These are phyloP conservation scores for Ophiostoma ulmi DNA, from an alignment of 2,329 filamentous ascomycete species.

Conservation along the genomic window DNA sequence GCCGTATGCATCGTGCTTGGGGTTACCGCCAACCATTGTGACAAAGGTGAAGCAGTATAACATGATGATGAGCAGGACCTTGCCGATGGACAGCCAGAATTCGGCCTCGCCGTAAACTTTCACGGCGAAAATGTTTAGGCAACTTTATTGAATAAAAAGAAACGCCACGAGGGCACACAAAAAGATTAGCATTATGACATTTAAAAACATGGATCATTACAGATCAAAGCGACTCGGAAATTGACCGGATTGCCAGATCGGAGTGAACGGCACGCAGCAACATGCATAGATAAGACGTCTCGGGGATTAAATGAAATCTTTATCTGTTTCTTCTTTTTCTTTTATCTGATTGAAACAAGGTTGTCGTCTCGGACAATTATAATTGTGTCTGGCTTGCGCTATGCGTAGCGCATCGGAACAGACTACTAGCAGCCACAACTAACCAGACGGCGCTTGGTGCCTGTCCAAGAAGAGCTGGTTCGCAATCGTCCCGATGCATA, in stretches of 20 bases:
- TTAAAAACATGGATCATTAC: neutral
- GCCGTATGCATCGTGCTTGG: conserved; percentile 42
- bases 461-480: conserved; percentile 3
- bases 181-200: conserved; percentile 2
- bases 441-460: conserved; percentile 8
- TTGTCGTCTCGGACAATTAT: neutral
- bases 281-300: neutral
- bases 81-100: conserved; percentile 44
- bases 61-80: conserved; percentile 48
- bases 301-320: neutral
- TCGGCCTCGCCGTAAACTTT: conserved; percentile 40
- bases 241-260: neutral
- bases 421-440: neutral
- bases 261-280: neutral
- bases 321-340: conserved; percentile 2
- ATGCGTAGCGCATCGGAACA: conserved; percentile 5
- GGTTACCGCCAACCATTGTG: conserved; percentile 53
- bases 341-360: neutral
- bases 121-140: conserved; percentile 34
- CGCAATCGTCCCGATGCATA: neutral
- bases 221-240: neutral
- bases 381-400: conserved; percentile 5
- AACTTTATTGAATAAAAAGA: conserved; percentile 14
- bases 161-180: neutral
- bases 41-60: conserved; percentile 53